These are phyloP conservation scores for Pleurotus platypus DNA, from an alignment of 768 basidiomycete species.

Conservation along the genomic window DNA sequence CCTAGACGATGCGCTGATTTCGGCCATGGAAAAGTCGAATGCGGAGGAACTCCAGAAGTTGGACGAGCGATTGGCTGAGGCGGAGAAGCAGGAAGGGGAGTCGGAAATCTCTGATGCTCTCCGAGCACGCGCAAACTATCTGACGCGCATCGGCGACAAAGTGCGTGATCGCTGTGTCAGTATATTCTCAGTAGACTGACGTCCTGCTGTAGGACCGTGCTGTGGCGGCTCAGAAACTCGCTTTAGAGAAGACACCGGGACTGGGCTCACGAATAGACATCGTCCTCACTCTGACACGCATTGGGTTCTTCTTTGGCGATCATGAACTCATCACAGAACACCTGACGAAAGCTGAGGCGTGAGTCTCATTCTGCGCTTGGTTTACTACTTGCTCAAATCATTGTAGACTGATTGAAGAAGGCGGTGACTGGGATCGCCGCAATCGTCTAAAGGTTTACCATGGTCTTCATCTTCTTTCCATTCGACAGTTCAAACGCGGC, in stretches of 20 bases:
- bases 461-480: conserved; percentile 79
- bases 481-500: conserved; percentile 88
- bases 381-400: no score
- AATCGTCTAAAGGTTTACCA: conserved; percentile 97
- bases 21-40: conserved; percentile 66
- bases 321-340: conserved; percentile 65
- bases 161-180: conserved; percentile 31
- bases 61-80: conserved; percentile 78
- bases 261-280: conserved; percentile 93
- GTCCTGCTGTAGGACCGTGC: conserved; percentile 60
- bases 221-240: conserved; percentile 75
- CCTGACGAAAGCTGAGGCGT: conserved; percentile 81
- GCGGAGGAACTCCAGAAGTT: conserved; percentile 66
- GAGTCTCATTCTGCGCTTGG: conserved; percentile 20
- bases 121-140: conserved; percentile 77
- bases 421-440: conserved; percentile 97
- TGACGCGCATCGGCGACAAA: conserved; percentile 87
- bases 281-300: conserved; percentile 80
- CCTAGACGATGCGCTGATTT: conserved; percentile 49
- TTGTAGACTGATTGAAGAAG: conserved; percentile 81
- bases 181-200: background rate
- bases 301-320: conserved; percentile 89
- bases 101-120: conserved; percentile 89
- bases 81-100: conserved; percentile 89
- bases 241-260: conserved; percentile 89